Base-by-base conservation (phyloP, 805 yeast species). In the Metschnikowia corniflorae region DNA sequence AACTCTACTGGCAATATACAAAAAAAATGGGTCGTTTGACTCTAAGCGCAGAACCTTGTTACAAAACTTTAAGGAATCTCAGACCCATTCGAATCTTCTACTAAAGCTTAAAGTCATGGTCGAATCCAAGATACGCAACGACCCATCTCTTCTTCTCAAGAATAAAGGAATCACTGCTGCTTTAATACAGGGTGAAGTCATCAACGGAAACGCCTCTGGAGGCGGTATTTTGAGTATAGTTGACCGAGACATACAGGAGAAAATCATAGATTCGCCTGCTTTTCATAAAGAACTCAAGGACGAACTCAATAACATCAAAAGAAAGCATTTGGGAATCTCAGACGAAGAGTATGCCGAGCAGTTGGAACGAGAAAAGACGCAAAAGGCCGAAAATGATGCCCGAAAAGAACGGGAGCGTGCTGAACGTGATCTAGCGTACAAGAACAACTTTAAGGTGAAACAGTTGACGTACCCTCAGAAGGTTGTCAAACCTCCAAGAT, bases 91-190 rank as follows among this genome's bases (percentile, higher is more conserved):
- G n/a, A 65, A 66, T 35, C 52, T 72, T 16, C 51, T 67, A 16
- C 50, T 60, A 18, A 60, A 71, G 40, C 50, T 74, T 27, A 59
- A 63, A 31, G 49, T 68, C 17, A 53, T 74, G 52, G 65, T 75
- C 3, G 75, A 70, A 39, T 52, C 58, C 27, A 74, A 73, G 43
- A 67, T 74, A 16, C 59, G 64, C 30, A 58, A 65, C 23, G 77
- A 75, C 44, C 79, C 79, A 1, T 53, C 64, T 14, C 63, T 75
- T 13, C 51, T 75, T 15, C 53, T 63, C 44, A 64, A 72, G 47
- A 75, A 74, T 52, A 70, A 63, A 35, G 79, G 78, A 2, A 71
- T 67, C 31, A 60, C 71, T 50, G 71, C 70, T 0, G 80, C 80
- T 0, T 51, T 75, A 40, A 68, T 75, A 2, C 79, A 75, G 45